Conservation (phyloP, 2,329 filamentous ascomycete species). For the Clarireedia paspali region DNA sequence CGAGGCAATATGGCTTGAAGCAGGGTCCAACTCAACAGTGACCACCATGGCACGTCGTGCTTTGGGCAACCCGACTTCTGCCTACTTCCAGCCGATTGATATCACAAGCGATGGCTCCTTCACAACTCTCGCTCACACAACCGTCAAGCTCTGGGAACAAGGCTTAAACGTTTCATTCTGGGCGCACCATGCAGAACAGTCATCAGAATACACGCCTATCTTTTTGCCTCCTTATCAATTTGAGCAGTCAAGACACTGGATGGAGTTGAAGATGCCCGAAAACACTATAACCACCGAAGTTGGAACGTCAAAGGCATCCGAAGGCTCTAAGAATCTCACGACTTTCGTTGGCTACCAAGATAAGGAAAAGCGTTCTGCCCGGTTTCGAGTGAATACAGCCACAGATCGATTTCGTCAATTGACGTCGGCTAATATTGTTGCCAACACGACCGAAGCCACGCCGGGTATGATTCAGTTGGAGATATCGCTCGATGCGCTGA, state of each 20-base stretch:
- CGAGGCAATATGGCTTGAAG: slow-evolving; percentile 29
- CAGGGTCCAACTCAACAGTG: slow-evolving; percentile 26
- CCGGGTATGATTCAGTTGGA: too few relatives aligned
- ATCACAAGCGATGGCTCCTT: neutral
- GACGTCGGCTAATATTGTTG: too few relatives aligned
- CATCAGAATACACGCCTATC: neutral
- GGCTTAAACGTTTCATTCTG: slow-evolving; percentile 2
- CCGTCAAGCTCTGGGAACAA: neutral
- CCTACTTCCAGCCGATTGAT: neutral
- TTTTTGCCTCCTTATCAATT: slow-evolving; percentile 32
- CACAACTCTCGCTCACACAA: neutral
- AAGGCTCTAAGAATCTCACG: too few relatives aligned
- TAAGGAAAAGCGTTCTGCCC: too few relatives aligned
- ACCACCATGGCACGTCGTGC: slow-evolving; percentile 27
- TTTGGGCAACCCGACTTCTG: neutral
- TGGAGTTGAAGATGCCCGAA: too few relatives aligned
- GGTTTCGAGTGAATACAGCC: too few relatives aligned
- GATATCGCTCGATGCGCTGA: too few relatives aligned
- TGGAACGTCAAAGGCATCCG: too few relatives aligned
- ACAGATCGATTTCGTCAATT: too few relatives aligned
- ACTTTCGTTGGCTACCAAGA: too few relatives aligned
- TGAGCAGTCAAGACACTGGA: slow-evolving; percentile 29
- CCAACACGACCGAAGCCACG: too few relatives aligned
- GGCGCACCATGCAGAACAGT: neutral
- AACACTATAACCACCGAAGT: too few relatives aligned